Percentiles rank a stretch among this genome's conserved stretches.
Evolutionary conservation across 176 grass and related monocot genomes (phyloP).

Genomic region (Eremochloa ophiuroides): DNA sequence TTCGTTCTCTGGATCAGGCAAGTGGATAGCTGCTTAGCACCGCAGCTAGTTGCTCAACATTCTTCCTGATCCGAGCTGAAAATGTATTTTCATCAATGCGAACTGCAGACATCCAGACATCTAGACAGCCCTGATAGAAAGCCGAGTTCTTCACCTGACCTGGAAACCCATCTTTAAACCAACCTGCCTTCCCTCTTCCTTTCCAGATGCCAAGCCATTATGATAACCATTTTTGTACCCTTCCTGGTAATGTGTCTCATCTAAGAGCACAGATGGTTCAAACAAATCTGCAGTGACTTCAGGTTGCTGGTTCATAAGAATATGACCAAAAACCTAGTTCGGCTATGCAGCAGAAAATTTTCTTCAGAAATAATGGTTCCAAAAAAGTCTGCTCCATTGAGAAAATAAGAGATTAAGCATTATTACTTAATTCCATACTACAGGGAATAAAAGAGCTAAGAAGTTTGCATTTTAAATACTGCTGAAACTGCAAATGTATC

Average conservation of each 20-base stretch:
- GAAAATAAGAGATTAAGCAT: neutral
- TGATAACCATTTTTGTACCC: constrained; percentile 64
- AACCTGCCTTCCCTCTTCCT: constrained; percentile 62
- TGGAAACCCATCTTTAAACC: constrained; percentile 72
- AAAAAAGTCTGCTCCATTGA: neutral
- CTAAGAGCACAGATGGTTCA: constrained; percentile 53
- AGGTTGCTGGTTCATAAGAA: constrained; percentile 46
- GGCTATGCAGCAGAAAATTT: neutral
- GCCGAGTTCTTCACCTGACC: constrained; percentile 71
- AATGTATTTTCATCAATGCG: constrained; percentile 40
- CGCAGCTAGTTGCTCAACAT: constrained; percentile 48
- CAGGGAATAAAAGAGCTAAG: neutral
- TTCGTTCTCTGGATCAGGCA: constrained; percentile 56
- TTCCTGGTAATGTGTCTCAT: constrained; percentile 55
- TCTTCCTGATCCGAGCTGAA: constrained; percentile 51
- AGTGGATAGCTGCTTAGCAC: constrained; percentile 49
- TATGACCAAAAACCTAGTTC: neutral
- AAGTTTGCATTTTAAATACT: neutral
- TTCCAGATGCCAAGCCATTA: constrained; percentile 53
- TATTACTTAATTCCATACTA: neutral
- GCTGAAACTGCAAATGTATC: neutral
- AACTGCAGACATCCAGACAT: constrained; percentile 54
- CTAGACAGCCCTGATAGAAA: constrained; percentile 68
- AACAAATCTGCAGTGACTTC: constrained; percentile 42
- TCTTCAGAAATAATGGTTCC: neutral